Percentiles rank a stretch among this genome's conserved stretches.
phyloP scores from a whole-genome alignment of 2,329 filamentous ascomycete genomes.

The Aspergillus tanneri region DNA sequence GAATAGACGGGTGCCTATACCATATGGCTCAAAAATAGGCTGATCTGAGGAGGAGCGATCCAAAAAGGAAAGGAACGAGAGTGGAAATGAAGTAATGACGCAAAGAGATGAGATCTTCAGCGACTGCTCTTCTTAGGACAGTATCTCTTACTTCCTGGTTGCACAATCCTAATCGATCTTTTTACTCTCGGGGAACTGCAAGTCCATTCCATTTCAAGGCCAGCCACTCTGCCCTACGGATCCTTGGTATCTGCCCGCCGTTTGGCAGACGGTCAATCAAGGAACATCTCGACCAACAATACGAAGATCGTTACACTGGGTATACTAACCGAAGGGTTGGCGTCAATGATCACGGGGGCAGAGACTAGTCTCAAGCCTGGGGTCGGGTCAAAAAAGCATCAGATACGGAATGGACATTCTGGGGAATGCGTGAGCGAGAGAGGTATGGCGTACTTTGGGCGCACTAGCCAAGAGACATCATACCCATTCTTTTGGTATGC shows the following conservation, averaged over 20 bases:
- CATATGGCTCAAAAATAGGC: slow-evolving; percentile 2
- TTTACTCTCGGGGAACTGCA: neutral
- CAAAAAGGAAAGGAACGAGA: slow-evolving; percentile 3
- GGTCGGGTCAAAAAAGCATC: slow-evolving; percentile 2
- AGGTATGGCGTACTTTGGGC: slow-evolving; percentile 16
- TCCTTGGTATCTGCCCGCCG: slow-evolving; percentile 7
- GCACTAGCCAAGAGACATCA: slow-evolving; percentile 17
- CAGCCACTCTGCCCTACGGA: slow-evolving; percentile 15
- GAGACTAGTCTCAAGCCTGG: neutral
- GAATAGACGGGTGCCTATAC: slow-evolving; percentile 10
- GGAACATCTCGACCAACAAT: neutral
- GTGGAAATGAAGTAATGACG: slow-evolving; percentile 6
- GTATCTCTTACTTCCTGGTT: slow-evolving; percentile 6
- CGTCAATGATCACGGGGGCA: slow-evolving; percentile 12
- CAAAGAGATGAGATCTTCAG: slow-evolving; percentile 23
- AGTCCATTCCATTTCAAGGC: slow-evolving; percentile 5
- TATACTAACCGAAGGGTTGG: slow-evolving; percentile 9
- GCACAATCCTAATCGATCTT: slow-evolving; percentile 8
- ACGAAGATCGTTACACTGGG: slow-evolving; percentile 9
- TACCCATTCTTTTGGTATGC: slow-evolving; percentile 16
- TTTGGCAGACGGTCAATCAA: slow-evolving; percentile 5
- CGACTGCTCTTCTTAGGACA: slow-evolving; percentile 9
- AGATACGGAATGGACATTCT: slow-evolving; percentile 17
- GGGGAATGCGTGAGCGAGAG: slow-evolving; percentile 18
- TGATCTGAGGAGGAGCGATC: neutral